These are phyloP conservation scores for Orbilia quercus DNA, from an alignment of 2,329 filamentous ascomycete species.

Conservation along the genomic window DNA sequence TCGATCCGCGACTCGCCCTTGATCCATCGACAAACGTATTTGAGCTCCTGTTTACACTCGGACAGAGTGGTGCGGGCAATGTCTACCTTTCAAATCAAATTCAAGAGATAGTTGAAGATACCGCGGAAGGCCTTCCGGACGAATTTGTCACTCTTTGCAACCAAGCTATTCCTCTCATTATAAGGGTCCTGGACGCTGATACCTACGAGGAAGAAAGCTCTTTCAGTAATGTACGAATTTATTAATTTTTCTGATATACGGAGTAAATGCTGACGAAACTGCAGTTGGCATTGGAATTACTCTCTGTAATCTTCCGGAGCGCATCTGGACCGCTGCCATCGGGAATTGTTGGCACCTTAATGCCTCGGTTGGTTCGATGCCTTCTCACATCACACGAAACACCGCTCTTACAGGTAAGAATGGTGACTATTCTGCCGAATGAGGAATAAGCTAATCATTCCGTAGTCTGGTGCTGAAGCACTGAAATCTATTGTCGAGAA, in stretches of 20 bases:
- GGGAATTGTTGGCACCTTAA: conserved; percentile 83
- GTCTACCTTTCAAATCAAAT: conserved; percentile 91
- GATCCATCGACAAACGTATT: conserved; percentile 78
- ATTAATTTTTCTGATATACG: too few relatives aligned
- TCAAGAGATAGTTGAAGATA: conserved; percentile 89
- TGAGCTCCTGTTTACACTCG: conserved; percentile 86
- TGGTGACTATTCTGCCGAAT: background rate
- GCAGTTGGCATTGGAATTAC: conserved; percentile 81
- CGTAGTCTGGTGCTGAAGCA: conserved; percentile 77
- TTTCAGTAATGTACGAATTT: conserved; percentile 74
- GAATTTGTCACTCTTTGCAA: conserved; percentile 81
- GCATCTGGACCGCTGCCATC: conserved; percentile 85
- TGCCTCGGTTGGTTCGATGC: conserved; percentile 86
- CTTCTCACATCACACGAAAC: conserved; percentile 86
- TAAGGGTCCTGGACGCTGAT: conserved; percentile 87
- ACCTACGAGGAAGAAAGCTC: conserved; percentile 85
- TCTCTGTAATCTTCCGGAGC: conserved; percentile 82
- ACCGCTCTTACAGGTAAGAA: conserved; percentile 75
- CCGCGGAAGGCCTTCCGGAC: conserved; percentile 74
- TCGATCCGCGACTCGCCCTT: conserved; percentile 80
- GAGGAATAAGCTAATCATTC: conserved; percentile 1
- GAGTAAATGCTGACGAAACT: conserved; percentile 37
- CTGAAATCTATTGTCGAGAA: conserved; percentile 90
- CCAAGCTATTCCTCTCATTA: conserved; percentile 88
- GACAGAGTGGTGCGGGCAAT: conserved; percentile 86